These are phyloP conservation scores for Harrya chromipes DNA, from an alignment of 768 basidiomycete species.

Conservation along the genomic window DNA sequence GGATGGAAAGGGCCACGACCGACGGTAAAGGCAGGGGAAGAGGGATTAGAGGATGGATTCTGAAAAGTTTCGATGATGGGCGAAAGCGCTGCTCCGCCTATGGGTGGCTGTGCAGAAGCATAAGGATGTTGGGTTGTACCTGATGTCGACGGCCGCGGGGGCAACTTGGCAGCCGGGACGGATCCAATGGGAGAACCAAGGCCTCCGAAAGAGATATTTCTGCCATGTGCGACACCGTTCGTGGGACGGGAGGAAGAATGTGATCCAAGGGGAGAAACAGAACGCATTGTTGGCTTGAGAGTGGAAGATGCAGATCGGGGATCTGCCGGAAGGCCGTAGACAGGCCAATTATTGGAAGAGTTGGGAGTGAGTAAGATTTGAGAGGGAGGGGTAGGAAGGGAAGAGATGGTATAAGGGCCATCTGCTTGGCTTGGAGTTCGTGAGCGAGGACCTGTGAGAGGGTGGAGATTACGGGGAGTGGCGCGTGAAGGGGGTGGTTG, in stretches of 20 bases:
- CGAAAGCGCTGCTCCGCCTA: slow-evolving; percentile 49
- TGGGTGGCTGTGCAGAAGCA: slow-evolving; percentile 47
- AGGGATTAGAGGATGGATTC: slow-evolving; percentile 32
- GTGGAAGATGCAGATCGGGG: slow-evolving; percentile 54
- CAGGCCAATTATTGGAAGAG: slow-evolving; percentile 40
- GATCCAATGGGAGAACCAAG: slow-evolving; percentile 38
- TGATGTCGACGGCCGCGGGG: slow-evolving; percentile 42
- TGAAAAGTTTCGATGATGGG: slow-evolving; percentile 70
- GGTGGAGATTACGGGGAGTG: slow-evolving; percentile 30
- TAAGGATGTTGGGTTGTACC: slow-evolving; percentile 55
- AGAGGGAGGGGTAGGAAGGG: slow-evolving; percentile 33
- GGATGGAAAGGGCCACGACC: slow-evolving; percentile 61
- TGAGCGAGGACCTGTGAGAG: slow-evolving; percentile 32
- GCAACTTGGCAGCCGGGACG: slow-evolving; percentile 39
- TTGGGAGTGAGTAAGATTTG: slow-evolving; percentile 43
- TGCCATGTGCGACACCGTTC: slow-evolving; percentile 45
- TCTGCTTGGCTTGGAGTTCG: slow-evolving; percentile 62
- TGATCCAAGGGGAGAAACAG: slow-evolving; percentile 26
- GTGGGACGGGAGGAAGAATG: slow-evolving; percentile 37
- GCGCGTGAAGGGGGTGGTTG: slow-evolving; percentile 37
- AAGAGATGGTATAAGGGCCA: slow-evolving; percentile 40
- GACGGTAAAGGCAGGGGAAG: slow-evolving; percentile 55
- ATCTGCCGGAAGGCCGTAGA: slow-evolving; percentile 57
- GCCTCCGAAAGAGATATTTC: slow-evolving; percentile 50
- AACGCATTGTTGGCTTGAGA: slow-evolving; percentile 39